Percentiles rank a stretch among this genome's conserved stretches.
These are phyloP conservation scores for Taphrina communis DNA, from an alignment of 1,139 yeast genomes.

Conservation along the genomic window DNA sequence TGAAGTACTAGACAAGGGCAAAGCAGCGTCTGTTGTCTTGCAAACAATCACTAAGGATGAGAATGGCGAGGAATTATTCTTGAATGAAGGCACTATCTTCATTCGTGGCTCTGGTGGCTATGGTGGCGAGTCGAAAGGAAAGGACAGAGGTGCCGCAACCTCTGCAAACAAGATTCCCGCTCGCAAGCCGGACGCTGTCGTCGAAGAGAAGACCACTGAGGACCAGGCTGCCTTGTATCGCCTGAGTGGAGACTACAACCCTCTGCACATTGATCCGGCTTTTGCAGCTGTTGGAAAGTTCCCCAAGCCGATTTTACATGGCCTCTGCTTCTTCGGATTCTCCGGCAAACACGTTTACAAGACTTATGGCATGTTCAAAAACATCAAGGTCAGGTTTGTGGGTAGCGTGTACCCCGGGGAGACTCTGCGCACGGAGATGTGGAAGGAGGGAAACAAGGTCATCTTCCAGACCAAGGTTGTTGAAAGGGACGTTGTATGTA, in stretches of 20 bases:
- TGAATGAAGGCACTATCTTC: slow-evolving; percentile 85
- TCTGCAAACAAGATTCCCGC: slow-evolving; percentile 69
- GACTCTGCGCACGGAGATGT: slow-evolving; percentile 76
- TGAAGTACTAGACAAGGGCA: slow-evolving; percentile 82
- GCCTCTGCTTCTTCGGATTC: slow-evolving; percentile 86
- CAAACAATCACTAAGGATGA: slow-evolving; percentile 75
- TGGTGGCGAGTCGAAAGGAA: slow-evolving; percentile 62
- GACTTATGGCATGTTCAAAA: slow-evolving; percentile 79
- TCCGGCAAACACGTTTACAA: slow-evolving; percentile 77
- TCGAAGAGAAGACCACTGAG: slow-evolving; percentile 63
- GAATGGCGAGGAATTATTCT: slow-evolving; percentile 73
- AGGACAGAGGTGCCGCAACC: slow-evolving; percentile 64
- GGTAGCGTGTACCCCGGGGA: slow-evolving; percentile 98
- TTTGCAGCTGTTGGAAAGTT: slow-evolving; percentile 91
- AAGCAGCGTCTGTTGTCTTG: slow-evolving; percentile 79
- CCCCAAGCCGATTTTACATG: slow-evolving; percentile 82
- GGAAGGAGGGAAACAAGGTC: slow-evolving; percentile 74
- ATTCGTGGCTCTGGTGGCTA: slow-evolving; percentile 75
- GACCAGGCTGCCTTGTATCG: slow-evolving; percentile 91
- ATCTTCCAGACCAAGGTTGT: slow-evolving; percentile 83
- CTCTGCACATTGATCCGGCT: slow-evolving; percentile 89
- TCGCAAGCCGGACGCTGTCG: slow-evolving; percentile 70
- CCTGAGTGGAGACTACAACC: slow-evolving; percentile 91
- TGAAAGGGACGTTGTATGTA: slow-evolving; percentile 78
- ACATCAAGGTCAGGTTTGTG: slow-evolving; percentile 88